phyloP scores from a whole-genome alignment of 1,284 basidiomycete genomes.

The Hypsizygus ulmarius region DNA sequence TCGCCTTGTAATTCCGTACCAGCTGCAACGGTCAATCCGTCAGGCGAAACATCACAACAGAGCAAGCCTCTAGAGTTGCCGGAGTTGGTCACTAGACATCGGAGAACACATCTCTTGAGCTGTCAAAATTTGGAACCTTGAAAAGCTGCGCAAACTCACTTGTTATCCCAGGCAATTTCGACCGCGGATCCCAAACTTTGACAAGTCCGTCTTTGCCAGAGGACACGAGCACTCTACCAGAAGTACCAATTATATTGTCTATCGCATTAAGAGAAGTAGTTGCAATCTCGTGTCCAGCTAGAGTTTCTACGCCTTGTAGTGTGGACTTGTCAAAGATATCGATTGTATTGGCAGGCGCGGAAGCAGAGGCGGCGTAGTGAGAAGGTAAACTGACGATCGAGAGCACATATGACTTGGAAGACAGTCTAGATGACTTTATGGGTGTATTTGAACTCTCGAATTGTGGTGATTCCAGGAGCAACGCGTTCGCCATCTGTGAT shows the following conservation, averaged over 20 bases:
- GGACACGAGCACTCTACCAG: constrained; percentile 46
- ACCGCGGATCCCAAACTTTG: constrained; percentile 68
- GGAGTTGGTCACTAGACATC: constrained; percentile 44
- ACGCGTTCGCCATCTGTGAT: constrained; percentile 18
- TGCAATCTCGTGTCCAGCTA: constrained; percentile 53
- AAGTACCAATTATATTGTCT: constrained; percentile 24
- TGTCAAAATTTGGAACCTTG: constrained; percentile 34
- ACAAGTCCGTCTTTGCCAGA: constrained; percentile 65
- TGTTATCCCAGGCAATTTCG: constrained; percentile 49
- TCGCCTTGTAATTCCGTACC: constrained; percentile 70
- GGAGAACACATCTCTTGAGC: constrained; percentile 37
- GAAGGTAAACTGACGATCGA: constrained; percentile 45
- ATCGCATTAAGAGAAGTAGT: constrained; percentile 51
- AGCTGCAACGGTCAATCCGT: constrained; percentile 65
- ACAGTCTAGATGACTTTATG: constrained; percentile 35
- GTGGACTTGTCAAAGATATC: constrained; percentile 60
- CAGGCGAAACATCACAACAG: constrained; percentile 64
- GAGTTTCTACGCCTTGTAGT: constrained; percentile 42
- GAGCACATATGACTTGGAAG: constrained; percentile 54
- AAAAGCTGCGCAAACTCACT: constrained; percentile 44
- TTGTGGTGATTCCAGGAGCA: constrained; percentile 28
- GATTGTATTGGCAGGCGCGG: constrained; percentile 38
- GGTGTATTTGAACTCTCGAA: constrained; percentile 29
- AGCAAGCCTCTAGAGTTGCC: constrained; percentile 49
- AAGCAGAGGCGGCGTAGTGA: constrained; percentile 49